These are phyloP conservation scores for Pseudogymnoascus sp. DNA, from an alignment of 2,329 filamentous ascomycete species.

Conservation along the genomic window DNA sequence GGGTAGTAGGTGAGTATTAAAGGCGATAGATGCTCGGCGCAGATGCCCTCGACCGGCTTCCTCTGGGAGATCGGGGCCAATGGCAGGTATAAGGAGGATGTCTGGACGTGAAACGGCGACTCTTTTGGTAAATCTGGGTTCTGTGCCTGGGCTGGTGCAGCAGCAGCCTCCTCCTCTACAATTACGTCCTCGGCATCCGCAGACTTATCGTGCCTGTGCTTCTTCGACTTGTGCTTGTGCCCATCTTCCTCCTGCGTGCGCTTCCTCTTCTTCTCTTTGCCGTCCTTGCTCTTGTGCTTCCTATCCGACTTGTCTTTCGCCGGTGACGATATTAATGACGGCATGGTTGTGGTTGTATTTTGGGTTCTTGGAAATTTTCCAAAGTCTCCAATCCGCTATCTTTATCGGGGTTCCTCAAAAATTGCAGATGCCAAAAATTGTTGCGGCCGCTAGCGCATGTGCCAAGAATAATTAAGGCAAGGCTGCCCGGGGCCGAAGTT, in stretches of 20 bases:
- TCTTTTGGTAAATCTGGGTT: conserved; percentile 21
- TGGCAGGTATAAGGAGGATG: conserved; percentile 71
- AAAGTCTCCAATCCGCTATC: conserved; percentile 6
- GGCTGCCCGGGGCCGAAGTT: not conserved
- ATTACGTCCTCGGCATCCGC: conserved; percentile 30
- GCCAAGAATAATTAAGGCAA: conserved; percentile 20
- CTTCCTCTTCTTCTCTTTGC: conserved; percentile 36
- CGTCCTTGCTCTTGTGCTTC: conserved; percentile 31
- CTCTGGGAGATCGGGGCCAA: conserved; percentile 64
- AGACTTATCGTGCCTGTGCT: conserved; percentile 36
- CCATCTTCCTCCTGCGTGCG: conserved; percentile 33
- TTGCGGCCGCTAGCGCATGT: conserved; percentile 21
- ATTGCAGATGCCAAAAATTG: conserved; percentile 9
- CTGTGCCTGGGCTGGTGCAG: not conserved
- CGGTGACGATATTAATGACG: conserved; percentile 11
- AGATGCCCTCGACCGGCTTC: conserved; percentile 61
- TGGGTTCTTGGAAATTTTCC: not conserved
- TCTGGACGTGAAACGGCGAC: conserved; percentile 72
- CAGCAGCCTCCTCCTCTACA: conserved; percentile 10
- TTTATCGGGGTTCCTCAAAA: conserved; percentile 10
- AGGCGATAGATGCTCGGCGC: conserved; percentile 67
- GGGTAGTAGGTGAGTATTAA: conserved; percentile 71
- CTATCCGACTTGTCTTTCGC: conserved; percentile 26
- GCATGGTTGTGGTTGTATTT: conserved; percentile 13
- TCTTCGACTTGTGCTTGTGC: conserved; percentile 39